A percentile compares a stretch with the other conserved stretches of the same genome.
Conservation (phyloP, 495 filamentous ascomycete species). For the Cercophora scortea region DNA sequence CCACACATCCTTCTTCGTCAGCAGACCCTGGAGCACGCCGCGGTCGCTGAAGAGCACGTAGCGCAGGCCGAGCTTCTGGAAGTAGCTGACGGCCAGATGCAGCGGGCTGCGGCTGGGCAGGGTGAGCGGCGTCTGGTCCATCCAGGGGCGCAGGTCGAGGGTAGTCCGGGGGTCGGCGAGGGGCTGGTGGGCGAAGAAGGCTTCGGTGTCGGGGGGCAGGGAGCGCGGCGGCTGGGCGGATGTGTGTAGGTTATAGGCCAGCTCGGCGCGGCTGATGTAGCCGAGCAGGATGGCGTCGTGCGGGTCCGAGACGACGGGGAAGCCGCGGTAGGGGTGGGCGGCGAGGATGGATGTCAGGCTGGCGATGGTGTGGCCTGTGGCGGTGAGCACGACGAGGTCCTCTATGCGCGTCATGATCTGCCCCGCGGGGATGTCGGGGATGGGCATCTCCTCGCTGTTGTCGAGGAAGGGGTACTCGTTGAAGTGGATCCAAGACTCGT, state of each 20-base stretch:
- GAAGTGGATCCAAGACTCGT: conserved; percentile 95
- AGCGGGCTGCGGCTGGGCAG: conserved; percentile 66
- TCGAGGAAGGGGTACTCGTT: conserved; percentile 96
- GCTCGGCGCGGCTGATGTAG: conserved; percentile 89
- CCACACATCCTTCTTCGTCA: conserved; percentile 99
- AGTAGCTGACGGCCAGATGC: conserved; percentile 78
- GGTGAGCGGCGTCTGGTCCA: conserved; percentile 96
- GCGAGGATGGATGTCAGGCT: conserved; percentile 60
- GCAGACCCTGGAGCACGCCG: conserved; percentile 71
- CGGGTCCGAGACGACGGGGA: conserved; percentile 78
- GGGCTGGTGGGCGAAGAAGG: conserved; percentile 75
- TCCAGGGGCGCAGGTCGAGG: conserved; percentile 88
- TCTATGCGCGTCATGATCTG: conserved; percentile 90
- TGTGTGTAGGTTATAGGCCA: conserved; percentile 67
- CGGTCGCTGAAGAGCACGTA: conserved; percentile 83
- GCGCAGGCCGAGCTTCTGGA: conserved; percentile 83
- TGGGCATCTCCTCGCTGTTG: conserved; percentile 74
- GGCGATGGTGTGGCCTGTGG: conserved; percentile 77
- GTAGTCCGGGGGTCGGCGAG: conserved; percentile 70
- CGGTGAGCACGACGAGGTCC: conserved; percentile 81
- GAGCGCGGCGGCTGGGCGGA: conserved; percentile 46
- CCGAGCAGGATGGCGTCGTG: conserved; percentile 71
- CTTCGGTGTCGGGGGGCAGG: conserved; percentile 63
- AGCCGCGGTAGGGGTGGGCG: conserved; percentile 76
- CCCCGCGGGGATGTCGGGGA: conserved; percentile 74